Evolutionary conservation across 495 filamentous ascomycete species (phyloP).

Genomic region (Aspergillus nidulans): DNA sequence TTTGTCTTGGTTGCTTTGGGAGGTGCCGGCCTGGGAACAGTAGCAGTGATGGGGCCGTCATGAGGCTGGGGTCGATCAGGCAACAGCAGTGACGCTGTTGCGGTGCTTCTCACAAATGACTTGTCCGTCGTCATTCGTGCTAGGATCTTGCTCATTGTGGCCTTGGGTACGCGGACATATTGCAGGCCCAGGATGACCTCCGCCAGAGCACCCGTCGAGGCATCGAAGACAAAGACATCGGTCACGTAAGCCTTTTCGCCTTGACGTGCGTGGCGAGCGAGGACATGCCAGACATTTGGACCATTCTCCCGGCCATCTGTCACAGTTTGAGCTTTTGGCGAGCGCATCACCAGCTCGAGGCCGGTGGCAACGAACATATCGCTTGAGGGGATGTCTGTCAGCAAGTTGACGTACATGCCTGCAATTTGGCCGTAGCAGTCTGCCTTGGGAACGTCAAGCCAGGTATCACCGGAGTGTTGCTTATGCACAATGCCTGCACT

Average conservation of each 20-base stretch:
- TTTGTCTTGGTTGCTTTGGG: too few relatives aligned
- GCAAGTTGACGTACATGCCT: conserved; percentile 35
- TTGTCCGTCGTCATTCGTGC: conserved; percentile 12
- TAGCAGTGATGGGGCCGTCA: too few relatives aligned
- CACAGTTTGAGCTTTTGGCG: conserved; percentile 32
- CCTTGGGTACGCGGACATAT: conserved; percentile 36
- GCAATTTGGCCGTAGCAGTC: conserved; percentile 45
- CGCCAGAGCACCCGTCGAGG: conserved; percentile 26
- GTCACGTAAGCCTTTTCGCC: conserved; percentile 33
- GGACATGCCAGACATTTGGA: conserved; percentile 31
- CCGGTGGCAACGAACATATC: conserved; percentile 46
- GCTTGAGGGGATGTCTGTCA: conserved; percentile 32
- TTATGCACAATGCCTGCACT: conserved; percentile 39
- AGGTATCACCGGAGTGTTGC: conserved; percentile 22
- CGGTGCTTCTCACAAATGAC: conserved; percentile 22
- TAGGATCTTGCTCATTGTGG: conserved; percentile 35
- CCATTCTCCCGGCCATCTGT: conserved; percentile 17
- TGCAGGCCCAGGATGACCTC: conserved; percentile 47
- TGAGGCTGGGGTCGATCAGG: too few relatives aligned
- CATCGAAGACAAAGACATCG: conserved; percentile 48
- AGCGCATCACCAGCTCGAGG: conserved; percentile 40
- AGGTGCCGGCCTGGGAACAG: too few relatives aligned
- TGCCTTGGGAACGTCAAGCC: conserved; percentile 27
- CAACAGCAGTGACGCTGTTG: too few relatives aligned
- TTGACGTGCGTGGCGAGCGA: conserved; percentile 28